Percentiles rank a stretch among this genome's conserved stretches.
phyloP scores from a whole-genome alignment of 2,329 filamentous ascomycete genomes.

The Fusarium longipes region DNA sequence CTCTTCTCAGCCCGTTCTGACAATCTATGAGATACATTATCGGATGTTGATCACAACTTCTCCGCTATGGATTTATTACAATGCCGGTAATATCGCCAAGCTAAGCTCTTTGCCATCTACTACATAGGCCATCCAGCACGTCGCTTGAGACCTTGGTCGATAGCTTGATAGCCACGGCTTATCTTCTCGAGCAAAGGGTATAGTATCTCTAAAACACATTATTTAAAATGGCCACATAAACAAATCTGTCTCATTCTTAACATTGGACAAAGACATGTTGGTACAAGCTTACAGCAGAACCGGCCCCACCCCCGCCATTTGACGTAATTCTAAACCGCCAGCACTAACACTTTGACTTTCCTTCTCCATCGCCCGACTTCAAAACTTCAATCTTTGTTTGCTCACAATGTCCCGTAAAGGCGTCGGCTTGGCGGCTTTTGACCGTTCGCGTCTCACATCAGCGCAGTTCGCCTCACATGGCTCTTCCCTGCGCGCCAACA shows the following conservation, averaged over 20 bases:
- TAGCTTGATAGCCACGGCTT: background rate
- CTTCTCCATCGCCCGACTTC: background rate
- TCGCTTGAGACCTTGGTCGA: background rate
- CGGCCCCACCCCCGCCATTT: constrained; percentile 34
- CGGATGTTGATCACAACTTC: too few relatives aligned
- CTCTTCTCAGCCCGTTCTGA: background rate
- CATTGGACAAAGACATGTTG: background rate
- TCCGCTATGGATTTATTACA: too few relatives aligned
- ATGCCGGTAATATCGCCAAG: background rate
- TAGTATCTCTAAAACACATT: background rate
- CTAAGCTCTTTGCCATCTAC: background rate
- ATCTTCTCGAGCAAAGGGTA: background rate
- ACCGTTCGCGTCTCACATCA: constrained; percentile 83
- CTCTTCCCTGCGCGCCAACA: constrained; percentile 82
- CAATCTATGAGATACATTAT: background rate
- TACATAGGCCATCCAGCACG: background rate
- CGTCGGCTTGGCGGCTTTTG: constrained; percentile 90
- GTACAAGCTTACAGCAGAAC: background rate
- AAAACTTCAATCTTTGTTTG: background rate
- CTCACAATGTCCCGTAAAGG: constrained; percentile 76
- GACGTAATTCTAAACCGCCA: constrained; percentile 33
- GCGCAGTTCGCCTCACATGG: constrained; percentile 94
- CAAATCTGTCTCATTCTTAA: background rate
- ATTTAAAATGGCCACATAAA: background rate
- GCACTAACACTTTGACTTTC: background rate